phyloP scores from a whole-genome alignment of 2,329 filamentous ascomycete species.

The Pyricularia sp. region DNA sequence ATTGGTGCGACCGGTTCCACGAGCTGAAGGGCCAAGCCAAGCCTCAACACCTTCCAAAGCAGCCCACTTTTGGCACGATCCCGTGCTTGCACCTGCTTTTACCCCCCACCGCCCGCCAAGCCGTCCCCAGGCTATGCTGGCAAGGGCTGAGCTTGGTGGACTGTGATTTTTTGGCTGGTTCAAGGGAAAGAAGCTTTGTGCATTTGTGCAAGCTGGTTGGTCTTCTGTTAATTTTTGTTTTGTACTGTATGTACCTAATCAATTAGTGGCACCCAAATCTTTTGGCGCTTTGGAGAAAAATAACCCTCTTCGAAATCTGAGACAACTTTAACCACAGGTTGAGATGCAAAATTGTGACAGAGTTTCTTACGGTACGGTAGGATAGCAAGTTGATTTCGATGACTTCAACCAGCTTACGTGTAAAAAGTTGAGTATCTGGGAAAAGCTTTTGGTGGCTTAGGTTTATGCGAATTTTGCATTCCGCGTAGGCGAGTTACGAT shows the following conservation, averaged over 20 bases:
- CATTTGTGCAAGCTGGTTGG: not conserved
- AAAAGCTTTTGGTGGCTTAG: not conserved
- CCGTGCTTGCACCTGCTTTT: not conserved
- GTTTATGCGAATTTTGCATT: not conserved
- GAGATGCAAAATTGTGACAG: not conserved
- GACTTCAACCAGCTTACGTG: not conserved
- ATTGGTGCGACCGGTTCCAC: not conserved
- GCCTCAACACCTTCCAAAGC: not conserved
- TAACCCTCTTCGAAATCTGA: not conserved
- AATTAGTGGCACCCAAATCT: not conserved
- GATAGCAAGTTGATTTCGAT: not conserved
- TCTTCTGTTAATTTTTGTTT: too few relatives aligned
- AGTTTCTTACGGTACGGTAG: not conserved
- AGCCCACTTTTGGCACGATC: not conserved
- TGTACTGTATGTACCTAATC: too few relatives aligned
- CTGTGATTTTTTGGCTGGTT: not conserved
- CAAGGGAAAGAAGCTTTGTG: not conserved
- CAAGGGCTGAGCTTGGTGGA: not conserved
- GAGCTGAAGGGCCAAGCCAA: not conserved
- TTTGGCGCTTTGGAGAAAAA: not conserved
- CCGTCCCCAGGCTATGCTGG: not conserved
- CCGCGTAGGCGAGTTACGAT: not conserved
- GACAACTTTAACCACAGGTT: not conserved
- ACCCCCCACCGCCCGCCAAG: not conserved
- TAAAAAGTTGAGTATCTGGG: not conserved